A percentile compares a stretch with the other conserved stretches of the same genome.
phyloP scores from a whole-genome alignment of 805 yeast species.

The Zygotorulaspora sp. region DNA sequence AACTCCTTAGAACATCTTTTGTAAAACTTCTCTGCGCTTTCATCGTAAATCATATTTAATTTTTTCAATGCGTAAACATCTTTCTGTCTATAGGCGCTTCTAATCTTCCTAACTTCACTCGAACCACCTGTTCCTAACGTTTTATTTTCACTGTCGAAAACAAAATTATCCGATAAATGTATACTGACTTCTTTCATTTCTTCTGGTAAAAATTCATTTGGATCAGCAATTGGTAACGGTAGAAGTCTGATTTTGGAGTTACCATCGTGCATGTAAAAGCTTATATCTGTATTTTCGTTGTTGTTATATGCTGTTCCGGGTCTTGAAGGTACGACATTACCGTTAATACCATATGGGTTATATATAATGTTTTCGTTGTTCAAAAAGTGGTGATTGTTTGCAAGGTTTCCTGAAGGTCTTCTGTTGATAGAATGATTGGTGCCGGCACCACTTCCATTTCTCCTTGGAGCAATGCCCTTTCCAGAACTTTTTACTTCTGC shows the following conservation, averaged over 20 bases:
- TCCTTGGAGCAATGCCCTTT: conserved; percentile 25
- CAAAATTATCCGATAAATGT: conserved; percentile 53
- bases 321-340: conserved; percentile 8
- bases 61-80: conserved; percentile 61
- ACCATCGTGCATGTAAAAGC: conserved; percentile 36
- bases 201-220: conserved; percentile 58
- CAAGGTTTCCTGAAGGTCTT: conserved; percentile 8
- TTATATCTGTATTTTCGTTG: conserved; percentile 19
- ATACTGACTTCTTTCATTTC: conserved; percentile 46
- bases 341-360: conserved; percentile 55
- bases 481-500: conserved; percentile 23
- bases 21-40: conserved; percentile 61
- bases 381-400: conserved; percentile 14
- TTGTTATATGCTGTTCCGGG: conserved; percentile 11
- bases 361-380: conserved; percentile 46
- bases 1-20: conserved; percentile 60
- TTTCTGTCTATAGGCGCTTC: conserved; percentile 35
- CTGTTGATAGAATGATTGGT: conserved; percentile 9
- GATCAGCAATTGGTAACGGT: conserved; percentile 59
- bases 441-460: conserved; percentile 7
- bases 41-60: conserved; percentile 55
- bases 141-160: conserved; percentile 41
- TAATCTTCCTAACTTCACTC: conserved; percentile 54
- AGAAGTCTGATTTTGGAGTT: conserved; percentile 42
- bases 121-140: conserved; percentile 72